These are phyloP conservation scores for Rubia yunnanensis DNA, from an alignment of 257 asterid genomes.

Conservation along the genomic window DNA sequence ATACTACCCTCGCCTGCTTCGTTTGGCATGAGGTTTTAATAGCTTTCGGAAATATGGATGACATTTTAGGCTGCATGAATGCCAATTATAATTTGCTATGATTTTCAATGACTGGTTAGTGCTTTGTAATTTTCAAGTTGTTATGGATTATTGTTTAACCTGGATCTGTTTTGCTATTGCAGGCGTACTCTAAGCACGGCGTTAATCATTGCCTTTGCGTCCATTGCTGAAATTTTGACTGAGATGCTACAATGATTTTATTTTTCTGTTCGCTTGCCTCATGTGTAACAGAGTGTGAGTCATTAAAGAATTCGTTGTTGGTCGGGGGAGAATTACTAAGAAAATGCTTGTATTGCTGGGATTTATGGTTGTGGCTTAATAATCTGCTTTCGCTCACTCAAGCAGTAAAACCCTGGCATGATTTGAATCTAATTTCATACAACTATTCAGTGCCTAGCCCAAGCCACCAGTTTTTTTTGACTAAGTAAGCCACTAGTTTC, in stretches of 20 bases:
- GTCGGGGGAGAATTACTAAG: not conserved
- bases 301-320: not conserved
- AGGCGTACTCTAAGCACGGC: not conserved
- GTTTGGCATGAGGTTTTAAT: no score
- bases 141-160: not conserved
- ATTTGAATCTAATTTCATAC: no score
- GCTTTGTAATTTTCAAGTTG: not conserved
- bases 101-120: no score
- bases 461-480: no score
- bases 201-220: not conserved
- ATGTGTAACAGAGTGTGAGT: not conserved
- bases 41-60: not conserved
- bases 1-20: not conserved
- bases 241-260: not conserved
- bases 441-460: no score
- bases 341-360: not conserved
- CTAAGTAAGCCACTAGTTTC: no score
- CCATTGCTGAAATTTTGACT: not conserved
- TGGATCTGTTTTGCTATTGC: not conserved
- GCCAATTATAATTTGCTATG: not conserved
- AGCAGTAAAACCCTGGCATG: not conserved
- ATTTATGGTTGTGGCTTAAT: not conserved
- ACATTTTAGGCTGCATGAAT: not conserved
- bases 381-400: no score
- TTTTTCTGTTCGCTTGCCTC: no score